phyloP scores from a whole-genome alignment of 2,329 filamentous ascomycete species.

The Gnomoniopsis sp. region DNA sequence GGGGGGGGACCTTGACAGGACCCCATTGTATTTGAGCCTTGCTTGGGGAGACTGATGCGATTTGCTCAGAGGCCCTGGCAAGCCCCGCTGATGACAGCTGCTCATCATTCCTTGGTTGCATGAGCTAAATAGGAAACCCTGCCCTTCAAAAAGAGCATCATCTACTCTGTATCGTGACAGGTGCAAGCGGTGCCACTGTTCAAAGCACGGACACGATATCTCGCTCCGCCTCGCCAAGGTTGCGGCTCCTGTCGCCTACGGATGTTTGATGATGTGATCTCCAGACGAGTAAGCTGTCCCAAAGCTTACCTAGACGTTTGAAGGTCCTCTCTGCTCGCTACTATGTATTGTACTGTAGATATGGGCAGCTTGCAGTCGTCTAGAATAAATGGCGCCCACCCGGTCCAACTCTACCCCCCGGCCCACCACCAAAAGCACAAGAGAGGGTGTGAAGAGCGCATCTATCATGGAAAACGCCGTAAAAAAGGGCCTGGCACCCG shows the following conservation, averaged over 20 bases:
- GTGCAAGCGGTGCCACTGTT: neutral
- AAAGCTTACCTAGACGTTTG: too few relatives aligned
- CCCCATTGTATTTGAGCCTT: neutral
- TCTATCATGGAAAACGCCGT: neutral
- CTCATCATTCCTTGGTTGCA: constrained; percentile 14
- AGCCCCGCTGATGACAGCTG: constrained; percentile 16
- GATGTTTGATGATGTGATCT: too few relatives aligned
- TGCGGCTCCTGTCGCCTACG: neutral
- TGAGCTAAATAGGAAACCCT: constrained; percentile 10
- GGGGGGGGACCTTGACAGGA: neutral
- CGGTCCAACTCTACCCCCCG: too few relatives aligned
- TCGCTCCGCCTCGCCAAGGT: constrained; percentile 1
- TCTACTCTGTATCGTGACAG: constrained; percentile 12
- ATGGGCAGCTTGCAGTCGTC: too few relatives aligned
- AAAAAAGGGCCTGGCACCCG: neutral
- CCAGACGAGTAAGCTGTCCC: too few relatives aligned
- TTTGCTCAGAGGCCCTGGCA: constrained; percentile 10
- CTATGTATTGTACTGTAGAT: too few relatives aligned
- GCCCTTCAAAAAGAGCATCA: neutral
- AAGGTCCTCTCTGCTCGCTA: too few relatives aligned
- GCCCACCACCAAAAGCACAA: too few relatives aligned
- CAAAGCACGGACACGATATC: constrained; percentile 4
- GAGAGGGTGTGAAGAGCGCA: too few relatives aligned
- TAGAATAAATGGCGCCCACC: too few relatives aligned
- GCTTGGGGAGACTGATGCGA: constrained; percentile 7